Evolutionary conservation across 202 grass and related monocot species (phyloP).

Genomic region (Hordeum pubiflorum): DNA sequence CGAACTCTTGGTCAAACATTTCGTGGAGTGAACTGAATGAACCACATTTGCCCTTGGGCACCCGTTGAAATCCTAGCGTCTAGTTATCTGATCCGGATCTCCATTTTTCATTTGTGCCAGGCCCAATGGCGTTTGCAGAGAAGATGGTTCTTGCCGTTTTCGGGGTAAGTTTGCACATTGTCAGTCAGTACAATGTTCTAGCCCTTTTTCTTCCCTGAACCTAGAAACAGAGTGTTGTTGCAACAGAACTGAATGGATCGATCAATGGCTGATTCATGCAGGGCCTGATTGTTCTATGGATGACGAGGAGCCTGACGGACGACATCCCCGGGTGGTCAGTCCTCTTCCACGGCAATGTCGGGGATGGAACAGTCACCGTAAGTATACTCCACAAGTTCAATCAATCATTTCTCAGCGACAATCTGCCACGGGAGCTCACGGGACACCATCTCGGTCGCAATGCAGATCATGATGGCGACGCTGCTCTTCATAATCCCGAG

Average conservation of each 20-base stretch:
- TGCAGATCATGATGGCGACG: constrained; percentile 76
- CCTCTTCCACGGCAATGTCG: constrained; percentile 61
- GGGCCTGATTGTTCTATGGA: constrained; percentile 71
- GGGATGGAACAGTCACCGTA: constrained; percentile 78
- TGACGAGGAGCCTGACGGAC: constrained; percentile 69
- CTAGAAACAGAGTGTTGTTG: neutral
- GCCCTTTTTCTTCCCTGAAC: neutral
- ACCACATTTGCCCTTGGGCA: too few species aligned
- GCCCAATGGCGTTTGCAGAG: constrained; percentile 91
- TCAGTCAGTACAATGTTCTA: neutral
- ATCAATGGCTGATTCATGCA: constrained; percentile 19
- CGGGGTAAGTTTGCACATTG: constrained; percentile 38
- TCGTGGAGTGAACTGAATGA: too few species aligned
- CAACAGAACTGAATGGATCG: neutral
- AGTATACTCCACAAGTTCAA: neutral
- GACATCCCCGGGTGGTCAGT: constrained; percentile 67
- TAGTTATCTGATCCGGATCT: neutral
- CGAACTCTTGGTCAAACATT: neutral
- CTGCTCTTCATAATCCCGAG: constrained; percentile 80
- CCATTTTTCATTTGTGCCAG: constrained; percentile 25
- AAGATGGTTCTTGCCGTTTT: constrained; percentile 83
- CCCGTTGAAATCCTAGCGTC: too few species aligned
- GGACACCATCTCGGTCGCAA: neutral
- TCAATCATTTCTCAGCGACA: neutral
- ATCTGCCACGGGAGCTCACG: neutral